A percentile compares a stretch with the other conserved stretches of the same genome.
Conservation (phyloP, 1,284 basidiomycete genomes). For the Flammula alnicola region DNA sequence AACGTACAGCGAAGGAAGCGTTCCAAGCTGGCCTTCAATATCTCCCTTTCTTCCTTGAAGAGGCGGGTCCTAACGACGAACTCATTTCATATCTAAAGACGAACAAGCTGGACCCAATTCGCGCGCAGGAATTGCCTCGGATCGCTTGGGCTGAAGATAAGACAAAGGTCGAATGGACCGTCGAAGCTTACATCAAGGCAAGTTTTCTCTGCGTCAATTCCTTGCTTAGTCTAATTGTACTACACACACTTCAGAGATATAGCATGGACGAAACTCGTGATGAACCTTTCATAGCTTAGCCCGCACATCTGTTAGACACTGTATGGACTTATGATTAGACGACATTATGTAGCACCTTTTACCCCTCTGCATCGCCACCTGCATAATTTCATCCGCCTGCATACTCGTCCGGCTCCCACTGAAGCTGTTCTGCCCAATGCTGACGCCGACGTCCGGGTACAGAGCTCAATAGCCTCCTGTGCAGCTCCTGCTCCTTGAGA, state of each 20-base stretch:
- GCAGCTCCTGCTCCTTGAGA: too few species aligned
- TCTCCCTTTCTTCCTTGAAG: constrained; percentile 23
- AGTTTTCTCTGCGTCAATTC: not conserved
- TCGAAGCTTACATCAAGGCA: constrained; percentile 18
- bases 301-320: too few species aligned
- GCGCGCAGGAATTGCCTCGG: constrained; percentile 27
- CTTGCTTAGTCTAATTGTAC: not conserved
- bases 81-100: constrained; percentile 18
- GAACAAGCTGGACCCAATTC: constrained; percentile 22
- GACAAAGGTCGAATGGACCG: constrained; percentile 22
- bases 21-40: constrained; percentile 30
- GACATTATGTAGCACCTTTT: not conserved
- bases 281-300: not conserved
- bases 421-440: too few species aligned
- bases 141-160: constrained; percentile 29
- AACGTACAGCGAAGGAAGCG: constrained; percentile 27
- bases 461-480: too few species aligned
- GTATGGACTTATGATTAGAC: not conserved
- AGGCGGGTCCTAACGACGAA: constrained; percentile 16
- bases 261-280: not conserved
- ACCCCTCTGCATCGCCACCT: too few species aligned
- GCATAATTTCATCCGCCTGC: too few species aligned
- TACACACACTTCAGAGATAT: not conserved
- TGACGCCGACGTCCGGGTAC: too few species aligned
- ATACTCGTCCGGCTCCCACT: too few species aligned